A percentile compares a stretch with the other conserved stretches of the same genome.
Conservation (phyloP, 106 monocot species). For the Dendrobium chrysotoxum region DNA sequence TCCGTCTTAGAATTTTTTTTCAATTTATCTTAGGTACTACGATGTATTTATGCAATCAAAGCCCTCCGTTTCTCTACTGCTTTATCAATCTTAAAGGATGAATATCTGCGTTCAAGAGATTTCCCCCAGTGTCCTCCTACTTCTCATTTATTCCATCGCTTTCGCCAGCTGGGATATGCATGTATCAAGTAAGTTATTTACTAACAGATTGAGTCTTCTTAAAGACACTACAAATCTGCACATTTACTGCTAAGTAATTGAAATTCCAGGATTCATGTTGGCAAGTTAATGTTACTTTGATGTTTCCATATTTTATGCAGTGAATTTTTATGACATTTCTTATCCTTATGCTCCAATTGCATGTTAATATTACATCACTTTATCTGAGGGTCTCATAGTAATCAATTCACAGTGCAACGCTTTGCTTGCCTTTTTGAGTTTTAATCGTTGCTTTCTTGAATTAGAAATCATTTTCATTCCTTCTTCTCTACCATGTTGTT, state of each 20-base stretch:
- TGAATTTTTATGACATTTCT: neutral
- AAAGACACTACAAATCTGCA: neutral
- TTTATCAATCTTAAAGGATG: constrained; percentile 92
- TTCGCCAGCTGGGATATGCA: constrained; percentile 89
- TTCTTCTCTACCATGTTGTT: neutral
- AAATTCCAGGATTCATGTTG: neutral
- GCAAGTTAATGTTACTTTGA: neutral
- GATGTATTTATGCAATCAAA: constrained; percentile 93
- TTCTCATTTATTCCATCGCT: constrained; percentile 85
- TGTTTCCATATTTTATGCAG: neutral
- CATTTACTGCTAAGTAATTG: neutral
- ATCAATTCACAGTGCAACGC: neutral
- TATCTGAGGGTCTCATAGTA: neutral
- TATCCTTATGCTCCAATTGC: neutral
- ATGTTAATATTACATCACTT: neutral
- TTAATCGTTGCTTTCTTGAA: neutral
- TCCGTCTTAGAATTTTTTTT: constrained; percentile 3
- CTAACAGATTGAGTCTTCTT: neutral
- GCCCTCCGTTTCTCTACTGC: constrained; percentile 94
- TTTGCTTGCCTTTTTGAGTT: too few relatives aligned
- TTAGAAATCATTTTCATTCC: neutral
- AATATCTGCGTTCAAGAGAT: constrained; percentile 93
- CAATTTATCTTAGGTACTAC: constrained; percentile 46
- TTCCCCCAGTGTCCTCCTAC: constrained; percentile 97
- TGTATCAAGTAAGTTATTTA: constrained; percentile 82